These are phyloP conservation scores for Syzygium syzygioides DNA, from an alignment of 441 rosid species.

Conservation along the genomic window DNA sequence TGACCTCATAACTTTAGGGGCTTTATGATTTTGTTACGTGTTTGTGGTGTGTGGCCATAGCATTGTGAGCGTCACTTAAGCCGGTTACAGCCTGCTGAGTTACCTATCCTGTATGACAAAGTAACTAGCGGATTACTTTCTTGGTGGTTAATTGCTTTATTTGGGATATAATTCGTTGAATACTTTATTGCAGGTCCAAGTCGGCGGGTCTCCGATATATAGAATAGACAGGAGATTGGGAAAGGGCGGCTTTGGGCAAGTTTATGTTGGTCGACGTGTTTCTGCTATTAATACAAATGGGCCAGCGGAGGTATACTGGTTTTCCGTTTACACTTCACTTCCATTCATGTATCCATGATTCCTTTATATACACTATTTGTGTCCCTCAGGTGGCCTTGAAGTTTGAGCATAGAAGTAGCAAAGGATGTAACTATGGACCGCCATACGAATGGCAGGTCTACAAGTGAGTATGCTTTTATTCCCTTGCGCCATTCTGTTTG, in stretches of 20 bases:
- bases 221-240: slow-evolving; percentile 8
- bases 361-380: background rate
- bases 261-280: slow-evolving; percentile 4
- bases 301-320: background rate
- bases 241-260: slow-evolving; percentile 10
- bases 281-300: slow-evolving; percentile 1
- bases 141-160: background rate
- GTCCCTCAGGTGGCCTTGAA: slow-evolving; percentile 61
- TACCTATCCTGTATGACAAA: background rate
- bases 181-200: slow-evolving; percentile 6
- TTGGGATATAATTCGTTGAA: background rate
- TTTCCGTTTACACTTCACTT: background rate
- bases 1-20: background rate
- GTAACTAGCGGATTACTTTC: background rate
- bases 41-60: background rate
- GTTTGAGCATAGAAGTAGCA: slow-evolving; percentile 71
- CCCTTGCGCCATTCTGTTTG: background rate
- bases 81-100: background rate
- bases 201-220: background rate
- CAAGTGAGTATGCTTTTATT: slow-evolving; percentile 28
- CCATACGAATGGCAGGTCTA: slow-evolving; percentile 77
- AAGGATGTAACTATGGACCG: slow-evolving; percentile 73
- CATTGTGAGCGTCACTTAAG: background rate
- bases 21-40: background rate
- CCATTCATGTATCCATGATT: background rate